phyloP scores from a whole-genome alignment of 257 asterid genomes.

The Prunella vulgaris region DNA sequence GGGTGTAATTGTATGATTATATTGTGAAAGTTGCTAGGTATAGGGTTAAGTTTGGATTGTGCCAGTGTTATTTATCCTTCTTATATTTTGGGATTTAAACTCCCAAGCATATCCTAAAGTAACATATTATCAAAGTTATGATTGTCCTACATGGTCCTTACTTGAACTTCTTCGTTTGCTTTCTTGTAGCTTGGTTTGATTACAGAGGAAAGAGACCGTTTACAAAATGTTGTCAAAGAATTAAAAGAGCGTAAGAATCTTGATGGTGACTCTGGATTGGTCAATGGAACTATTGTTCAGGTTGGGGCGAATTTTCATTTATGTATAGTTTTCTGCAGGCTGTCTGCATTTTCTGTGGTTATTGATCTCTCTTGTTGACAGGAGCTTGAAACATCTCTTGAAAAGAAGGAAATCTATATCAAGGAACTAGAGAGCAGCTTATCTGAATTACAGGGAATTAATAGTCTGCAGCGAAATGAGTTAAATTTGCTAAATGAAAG shows the following conservation, averaged over 20 bases:
- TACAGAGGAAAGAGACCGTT: slow-evolving; percentile 67
- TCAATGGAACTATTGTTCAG: slow-evolving; percentile 50
- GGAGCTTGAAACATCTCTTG: slow-evolving; percentile 83
- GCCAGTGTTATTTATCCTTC: neutral
- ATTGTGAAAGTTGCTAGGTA: neutral
- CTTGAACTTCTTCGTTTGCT: slow-evolving; percentile 26
- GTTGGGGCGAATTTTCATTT: slow-evolving; percentile 29
- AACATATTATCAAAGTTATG: slow-evolving; percentile 7
- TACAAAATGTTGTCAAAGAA: slow-evolving; percentile 43
- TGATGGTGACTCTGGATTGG: slow-evolving; percentile 51
- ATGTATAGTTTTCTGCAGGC: neutral
- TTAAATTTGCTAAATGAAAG: slow-evolving; percentile 70
- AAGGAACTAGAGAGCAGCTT: slow-evolving; percentile 67
- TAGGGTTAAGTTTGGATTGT: neutral
- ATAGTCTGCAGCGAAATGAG: slow-evolving; percentile 63
- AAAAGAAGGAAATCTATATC: slow-evolving; percentile 64
- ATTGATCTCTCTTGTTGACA: slow-evolving; percentile 31
- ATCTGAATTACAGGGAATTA: slow-evolving; percentile 50
- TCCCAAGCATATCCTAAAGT: neutral
- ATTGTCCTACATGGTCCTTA: slow-evolving; percentile 13
- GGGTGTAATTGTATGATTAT: neutral
- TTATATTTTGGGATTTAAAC: neutral
- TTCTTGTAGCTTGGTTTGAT: slow-evolving; percentile 56
- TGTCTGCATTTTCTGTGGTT: slow-evolving; percentile 14
- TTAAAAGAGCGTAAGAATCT: slow-evolving; percentile 43